Evolutionary conservation across 2,329 filamentous ascomycete species (phyloP), one percentile per base, ranked within the genome.

Genomic region (Chaetoscypha palmicola): DNA sequence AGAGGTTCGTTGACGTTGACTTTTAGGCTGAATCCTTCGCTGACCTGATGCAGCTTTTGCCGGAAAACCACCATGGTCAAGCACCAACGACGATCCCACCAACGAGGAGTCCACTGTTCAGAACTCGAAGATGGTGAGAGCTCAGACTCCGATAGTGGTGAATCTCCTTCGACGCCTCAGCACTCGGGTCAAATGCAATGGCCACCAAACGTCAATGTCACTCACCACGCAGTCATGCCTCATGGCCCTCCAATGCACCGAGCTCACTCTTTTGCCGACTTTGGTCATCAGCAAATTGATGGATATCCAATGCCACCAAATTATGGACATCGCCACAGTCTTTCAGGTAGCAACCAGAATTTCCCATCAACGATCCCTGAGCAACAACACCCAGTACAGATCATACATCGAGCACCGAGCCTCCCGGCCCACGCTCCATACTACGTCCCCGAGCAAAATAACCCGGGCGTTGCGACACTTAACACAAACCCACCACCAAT

Each of bases 51-150:
- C 52, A 83, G 81, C 62, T 85, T 85, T 61, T 85, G 81, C 63
- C 72, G 81, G 43, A 85, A 85, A 62, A 84, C 80, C 4, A 84
- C 79, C 43, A 80, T 81, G 77, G 75, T 82, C 43, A 82, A 82
- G 64, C 78, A 81, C 58, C 76, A 81, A 58, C 68, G 77, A 41
- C 69, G 76, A 20, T 77, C 76, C 1, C 77, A 81, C 57, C 75
- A 79, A 55, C 71, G 76, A 50, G 61, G 77, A 28, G 64, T 76
- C 43, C 69, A 78, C 53, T 69, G 72, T 31, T 72, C 73, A 42
- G 75, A 80, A 53, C 43, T 60, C 14, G 59, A 63, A 41, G 61
- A 63, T 40, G 60, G 59, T 33, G 61, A 63, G 22, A 62, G 58
- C 10, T 62, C 60, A 3, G 60, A 62, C 39, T 63, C 61, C 5